These are phyloP conservation scores for Gonapodya prolifera DNA, from an alignment of 192 early-diverging fungal genomes.

Conservation along the genomic window DNA sequence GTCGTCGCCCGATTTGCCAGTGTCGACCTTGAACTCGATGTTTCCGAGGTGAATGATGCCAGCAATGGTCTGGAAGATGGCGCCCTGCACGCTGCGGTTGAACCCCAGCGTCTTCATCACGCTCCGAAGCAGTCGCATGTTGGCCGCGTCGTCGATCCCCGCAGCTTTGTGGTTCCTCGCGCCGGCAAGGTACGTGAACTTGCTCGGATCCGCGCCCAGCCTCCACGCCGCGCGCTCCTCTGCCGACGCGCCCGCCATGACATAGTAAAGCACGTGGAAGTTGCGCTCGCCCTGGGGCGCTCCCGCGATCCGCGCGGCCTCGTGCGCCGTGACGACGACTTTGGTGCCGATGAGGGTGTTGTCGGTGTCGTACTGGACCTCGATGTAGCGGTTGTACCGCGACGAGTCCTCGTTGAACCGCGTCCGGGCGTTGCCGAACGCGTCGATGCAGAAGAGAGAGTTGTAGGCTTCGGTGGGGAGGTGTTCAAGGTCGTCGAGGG, in stretches of 20 bases:
- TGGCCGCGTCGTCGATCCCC: conserved; percentile 42
- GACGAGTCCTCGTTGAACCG: conserved; percentile 64
- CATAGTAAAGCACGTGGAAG: conserved; percentile 93
- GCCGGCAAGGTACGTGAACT: conserved; percentile 36
- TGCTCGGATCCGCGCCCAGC: conserved; percentile 53
- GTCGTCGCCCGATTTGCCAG: conserved; percentile 32
- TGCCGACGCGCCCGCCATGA: conserved; percentile 64
- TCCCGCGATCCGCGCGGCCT: conserved; percentile 63
- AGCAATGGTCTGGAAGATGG: conserved; percentile 74
- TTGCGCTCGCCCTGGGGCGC: conserved; percentile 53
- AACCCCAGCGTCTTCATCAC: conserved; percentile 82
- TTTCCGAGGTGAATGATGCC: conserved; percentile 85
- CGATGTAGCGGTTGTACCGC: conserved; percentile 69
- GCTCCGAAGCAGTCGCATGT: conserved; percentile 55
- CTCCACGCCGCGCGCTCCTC: conserved; percentile 66
- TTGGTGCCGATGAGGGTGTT: conserved; percentile 79
- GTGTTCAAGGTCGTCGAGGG: background rate
- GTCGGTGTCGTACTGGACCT: conserved; percentile 87
- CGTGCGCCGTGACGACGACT: conserved; percentile 76
- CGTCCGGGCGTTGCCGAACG: conserved; percentile 81
- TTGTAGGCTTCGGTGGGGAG: conserved; percentile 1
- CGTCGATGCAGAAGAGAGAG: conserved; percentile 47
- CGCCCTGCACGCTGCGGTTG: conserved; percentile 60
- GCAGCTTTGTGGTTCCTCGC: background rate
- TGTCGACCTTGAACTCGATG: conserved; percentile 49